Percentiles rank a stretch among this genome's conserved stretches.
These are phyloP conservation scores for Dendrocalamus sinicus DNA, from an alignment of 176 grass and related monocot species.

Conservation along the genomic window DNA sequence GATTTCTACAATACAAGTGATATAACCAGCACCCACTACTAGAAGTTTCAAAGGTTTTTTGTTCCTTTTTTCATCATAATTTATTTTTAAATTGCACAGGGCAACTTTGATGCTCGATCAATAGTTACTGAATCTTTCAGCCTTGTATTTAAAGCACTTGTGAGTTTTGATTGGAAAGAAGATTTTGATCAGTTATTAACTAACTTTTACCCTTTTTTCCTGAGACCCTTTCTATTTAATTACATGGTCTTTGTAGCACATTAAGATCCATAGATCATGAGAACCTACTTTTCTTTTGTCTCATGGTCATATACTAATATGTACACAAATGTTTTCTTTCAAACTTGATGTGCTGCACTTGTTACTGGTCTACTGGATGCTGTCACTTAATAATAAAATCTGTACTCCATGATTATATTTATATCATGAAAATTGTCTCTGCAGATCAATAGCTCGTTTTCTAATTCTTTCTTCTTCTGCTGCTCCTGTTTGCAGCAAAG, in stretches of 20 bases:
- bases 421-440: not conserved
- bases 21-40: not conserved
- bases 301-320: not conserved
- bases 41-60: not conserved
- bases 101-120: not conserved
- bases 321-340: not conserved
- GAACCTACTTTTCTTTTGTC: not conserved
- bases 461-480: conserved; percentile 7
- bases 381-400: not conserved
- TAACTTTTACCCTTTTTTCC: not conserved
- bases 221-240: not conserved
- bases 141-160: not conserved
- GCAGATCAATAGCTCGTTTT: not conserved
- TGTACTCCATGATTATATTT: not conserved
- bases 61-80: not conserved
- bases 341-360: conserved; percentile 15
- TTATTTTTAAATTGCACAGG: not conserved
- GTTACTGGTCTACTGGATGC: not conserved
- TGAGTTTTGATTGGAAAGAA: not conserved
- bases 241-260: not conserved
- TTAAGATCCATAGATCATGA: conserved; percentile 2
- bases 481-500: conserved; percentile 71
- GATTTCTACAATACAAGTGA: not conserved
- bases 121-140: not conserved
- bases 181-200: not conserved